A percentile compares a stretch with the other conserved stretches of the same genome.
phyloP scores from a whole-genome alignment of 257 asterid genomes.

The Prunella vulgaris region DNA sequence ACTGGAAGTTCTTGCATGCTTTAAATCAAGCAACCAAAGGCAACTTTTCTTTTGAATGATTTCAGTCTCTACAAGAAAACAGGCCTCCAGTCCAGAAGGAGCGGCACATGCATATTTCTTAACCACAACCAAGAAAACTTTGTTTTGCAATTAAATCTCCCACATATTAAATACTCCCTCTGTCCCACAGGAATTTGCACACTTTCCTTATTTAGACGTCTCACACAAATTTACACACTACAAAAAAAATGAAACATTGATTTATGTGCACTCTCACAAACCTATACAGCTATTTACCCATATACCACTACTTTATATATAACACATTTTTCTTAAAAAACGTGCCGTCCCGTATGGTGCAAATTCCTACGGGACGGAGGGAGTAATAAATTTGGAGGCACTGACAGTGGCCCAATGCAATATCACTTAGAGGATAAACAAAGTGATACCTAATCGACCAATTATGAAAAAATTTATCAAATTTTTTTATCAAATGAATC shows the following conservation, averaged over 20 bases:
- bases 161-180: background rate
- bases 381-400: too few relatives aligned
- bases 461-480: background rate
- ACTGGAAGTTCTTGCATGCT: conserved; percentile 11
- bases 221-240: too few relatives aligned
- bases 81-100: background rate
- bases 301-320: too few relatives aligned
- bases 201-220: too few relatives aligned
- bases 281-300: too few relatives aligned
- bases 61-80: background rate
- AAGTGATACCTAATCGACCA: background rate
- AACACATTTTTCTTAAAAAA: too few relatives aligned
- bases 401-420: too few relatives aligned
- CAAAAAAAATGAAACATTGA: too few relatives aligned
- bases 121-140: background rate
- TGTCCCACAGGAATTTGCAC: too few relatives aligned
- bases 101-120: conserved; percentile 6
- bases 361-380: too few relatives aligned
- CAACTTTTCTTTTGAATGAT: background rate
- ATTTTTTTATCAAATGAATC: background rate
- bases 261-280: too few relatives aligned
- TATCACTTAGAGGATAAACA: background rate
- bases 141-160: background rate
- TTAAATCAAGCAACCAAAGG: background rate
- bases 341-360: too few relatives aligned